Evolutionary conservation across 208 protist species (phyloP).

Genomic region (Spongospora subterranea): DNA sequence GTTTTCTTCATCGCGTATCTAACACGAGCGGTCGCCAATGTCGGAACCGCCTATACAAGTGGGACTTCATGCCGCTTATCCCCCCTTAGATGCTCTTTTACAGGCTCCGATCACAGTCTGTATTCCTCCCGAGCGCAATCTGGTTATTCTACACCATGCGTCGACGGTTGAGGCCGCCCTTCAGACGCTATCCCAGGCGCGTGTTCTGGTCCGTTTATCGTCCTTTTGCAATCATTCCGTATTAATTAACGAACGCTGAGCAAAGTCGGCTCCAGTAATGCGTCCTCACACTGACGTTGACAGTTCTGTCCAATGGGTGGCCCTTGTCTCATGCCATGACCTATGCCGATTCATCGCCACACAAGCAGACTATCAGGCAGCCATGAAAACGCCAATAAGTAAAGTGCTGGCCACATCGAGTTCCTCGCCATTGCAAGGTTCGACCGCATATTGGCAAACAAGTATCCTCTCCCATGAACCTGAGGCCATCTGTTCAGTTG

Average conservation of each 20-base stretch:
- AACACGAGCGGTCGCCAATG: background rate
- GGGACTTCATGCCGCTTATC: background rate
- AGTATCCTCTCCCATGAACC: background rate
- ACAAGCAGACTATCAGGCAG: background rate
- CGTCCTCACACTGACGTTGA: background rate
- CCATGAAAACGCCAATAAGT: background rate
- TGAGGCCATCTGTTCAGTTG: background rate
- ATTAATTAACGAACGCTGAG: background rate
- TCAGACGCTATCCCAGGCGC: background rate
- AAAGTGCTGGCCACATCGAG: background rate
- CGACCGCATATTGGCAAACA: no score
- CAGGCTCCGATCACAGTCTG: background rate
- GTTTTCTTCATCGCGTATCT: background rate
- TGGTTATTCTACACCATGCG: background rate
- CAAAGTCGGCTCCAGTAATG: conserved; percentile 17
- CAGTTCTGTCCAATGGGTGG: background rate
- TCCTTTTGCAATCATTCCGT: background rate
- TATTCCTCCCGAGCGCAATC: background rate
- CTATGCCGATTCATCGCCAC: background rate
- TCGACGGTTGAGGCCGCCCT: background rate
- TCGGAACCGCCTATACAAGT: background rate
- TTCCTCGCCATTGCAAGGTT: background rate
- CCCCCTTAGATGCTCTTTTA: background rate
- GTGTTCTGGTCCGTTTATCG: conserved; percentile 18
- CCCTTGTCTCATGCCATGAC: conserved; percentile 25